Conservation (phyloP, 805 yeast genomes). For the Hanseniaspora nectarophila region DNA sequence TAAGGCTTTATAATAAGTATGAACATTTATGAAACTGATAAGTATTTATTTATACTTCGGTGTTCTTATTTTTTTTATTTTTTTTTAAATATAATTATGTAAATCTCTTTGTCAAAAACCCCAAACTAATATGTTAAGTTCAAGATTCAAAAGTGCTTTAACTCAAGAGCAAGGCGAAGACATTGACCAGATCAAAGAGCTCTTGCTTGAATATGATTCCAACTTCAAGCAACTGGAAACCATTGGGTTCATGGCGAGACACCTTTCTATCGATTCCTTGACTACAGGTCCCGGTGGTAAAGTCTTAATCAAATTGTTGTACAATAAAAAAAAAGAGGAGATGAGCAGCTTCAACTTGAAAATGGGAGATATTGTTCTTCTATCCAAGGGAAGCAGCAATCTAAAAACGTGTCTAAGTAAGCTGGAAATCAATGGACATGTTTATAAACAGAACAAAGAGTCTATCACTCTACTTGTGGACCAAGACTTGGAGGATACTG, state of each 20-base stretch:
- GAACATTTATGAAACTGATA: too few relatives aligned
- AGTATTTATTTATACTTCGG: too few relatives aligned
- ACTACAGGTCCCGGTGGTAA: conserved; percentile 70
- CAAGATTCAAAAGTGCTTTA: conserved; percentile 28
- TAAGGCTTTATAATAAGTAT: too few relatives aligned
- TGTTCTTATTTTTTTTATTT: too few relatives aligned
- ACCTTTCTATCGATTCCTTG: conserved; percentile 47
- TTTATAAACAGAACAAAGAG: conserved; percentile 40
- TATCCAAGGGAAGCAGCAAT: conserved; percentile 23
- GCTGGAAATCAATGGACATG: conserved; percentile 47
- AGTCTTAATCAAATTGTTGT: conserved; percentile 41
- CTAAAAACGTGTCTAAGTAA: conserved; percentile 22
- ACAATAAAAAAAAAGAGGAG: conserved; percentile 32
- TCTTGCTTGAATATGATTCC: conserved; percentile 38
- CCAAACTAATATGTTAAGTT: background rate
- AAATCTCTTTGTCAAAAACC: too few relatives aligned
- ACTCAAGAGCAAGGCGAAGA: conserved; percentile 43
- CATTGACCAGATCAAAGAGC: conserved; percentile 34
- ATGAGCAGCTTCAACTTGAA: conserved; percentile 32
- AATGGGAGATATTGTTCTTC: conserved; percentile 68
- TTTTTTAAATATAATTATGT: too few relatives aligned
- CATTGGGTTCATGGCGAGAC: conserved; percentile 64
- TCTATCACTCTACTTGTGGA: conserved; percentile 50
- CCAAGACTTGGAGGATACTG: conserved; percentile 36
- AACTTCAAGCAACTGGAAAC: conserved; percentile 49